Evolutionary conservation across 164 flowering plant species (phyloP), one percentile per base, ranked within the genome.

Genomic region (Nymphaea thermarum): DNA sequence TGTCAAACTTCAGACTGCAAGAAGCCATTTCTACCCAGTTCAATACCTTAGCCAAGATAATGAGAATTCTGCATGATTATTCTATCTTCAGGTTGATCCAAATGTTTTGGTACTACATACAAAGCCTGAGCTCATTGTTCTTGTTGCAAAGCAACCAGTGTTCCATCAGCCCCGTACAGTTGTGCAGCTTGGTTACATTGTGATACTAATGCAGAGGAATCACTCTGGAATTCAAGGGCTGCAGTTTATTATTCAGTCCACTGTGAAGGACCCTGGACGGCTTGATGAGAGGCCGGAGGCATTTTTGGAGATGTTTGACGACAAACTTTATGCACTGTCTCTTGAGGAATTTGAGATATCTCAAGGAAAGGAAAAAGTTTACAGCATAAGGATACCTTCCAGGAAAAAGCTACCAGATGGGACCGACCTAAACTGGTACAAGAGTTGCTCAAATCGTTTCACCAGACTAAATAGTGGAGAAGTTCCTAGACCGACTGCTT

Each of bases 151-250:
- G 82, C 97, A 89, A 76, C 85, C 96, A 65, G 83, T 96, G 42
- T 93, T 93, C 74, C 93, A 91, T 80, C 98, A 91, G 77, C 97
- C 89, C 73, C 80, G 97, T 82, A 76, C 97, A 5, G 95, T 91
- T 77, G 98, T 91, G 85, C 97, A 94, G 75, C 96, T 93, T 80
- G 98, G 98, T 57, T 93, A 93, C 77, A 85, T 93, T 66, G 85
- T 91, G 68, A 85, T 68, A 43, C 90, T 91, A 62, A 66, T 78
- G 80, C 89, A 77, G 80, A 94, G 99, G 87, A 79, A 83, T 80
- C 84, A 91, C 68, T 81, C 72, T 74, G 97, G 97, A 62, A 69
- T 94, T 61, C 89, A 82, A 66, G 99, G 97, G 57, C 74, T 90
- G 66, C 95, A 85, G 68, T 77, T 94, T 77, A 82, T 94, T 64